Conservation (phyloP, 2,329 filamentous ascomycete genomes). For the Penicillium sp. region DNA sequence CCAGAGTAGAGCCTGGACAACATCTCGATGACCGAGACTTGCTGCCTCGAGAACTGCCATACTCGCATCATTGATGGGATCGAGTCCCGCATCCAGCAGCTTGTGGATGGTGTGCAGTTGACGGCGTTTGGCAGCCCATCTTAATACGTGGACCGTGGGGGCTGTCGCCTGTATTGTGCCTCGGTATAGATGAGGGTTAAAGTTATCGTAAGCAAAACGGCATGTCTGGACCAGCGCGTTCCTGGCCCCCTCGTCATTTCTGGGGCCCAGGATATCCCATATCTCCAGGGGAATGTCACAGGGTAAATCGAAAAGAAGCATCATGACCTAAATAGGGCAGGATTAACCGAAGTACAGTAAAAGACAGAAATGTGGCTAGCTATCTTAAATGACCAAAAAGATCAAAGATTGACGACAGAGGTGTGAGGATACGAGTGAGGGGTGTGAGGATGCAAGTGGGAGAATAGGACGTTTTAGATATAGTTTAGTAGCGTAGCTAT, state of each 20-base stretch:
- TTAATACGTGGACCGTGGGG: background rate
- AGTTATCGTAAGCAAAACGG: constrained; percentile 1
- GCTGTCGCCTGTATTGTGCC: background rate
- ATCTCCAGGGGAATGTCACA: constrained; percentile 6
- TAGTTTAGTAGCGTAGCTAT: too few species aligned
- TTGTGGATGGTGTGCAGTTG: constrained; percentile 2
- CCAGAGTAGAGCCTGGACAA: background rate
- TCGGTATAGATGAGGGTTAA: constrained; percentile 1
- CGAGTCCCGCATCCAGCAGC: constrained; percentile 4
- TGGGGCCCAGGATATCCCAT: constrained; percentile 2
- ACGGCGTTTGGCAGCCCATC: background rate
- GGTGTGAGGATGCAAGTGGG: background rate
- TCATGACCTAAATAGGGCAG: background rate
- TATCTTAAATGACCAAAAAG: background rate
- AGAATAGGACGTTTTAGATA: background rate
- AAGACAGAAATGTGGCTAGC: too few species aligned
- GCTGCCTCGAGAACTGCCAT: background rate
- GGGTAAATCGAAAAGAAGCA: constrained; percentile 5
- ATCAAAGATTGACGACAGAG: background rate
- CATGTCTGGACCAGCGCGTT: constrained; percentile 8
- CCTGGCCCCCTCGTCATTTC: background rate
- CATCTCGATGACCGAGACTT: background rate
- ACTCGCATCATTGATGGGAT: background rate
- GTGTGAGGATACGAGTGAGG: background rate
- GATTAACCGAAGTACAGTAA: background rate